These are phyloP conservation scores for Blumeria hordei DNA, from an alignment of 2,329 filamentous ascomycete species.

Conservation along the genomic window DNA sequence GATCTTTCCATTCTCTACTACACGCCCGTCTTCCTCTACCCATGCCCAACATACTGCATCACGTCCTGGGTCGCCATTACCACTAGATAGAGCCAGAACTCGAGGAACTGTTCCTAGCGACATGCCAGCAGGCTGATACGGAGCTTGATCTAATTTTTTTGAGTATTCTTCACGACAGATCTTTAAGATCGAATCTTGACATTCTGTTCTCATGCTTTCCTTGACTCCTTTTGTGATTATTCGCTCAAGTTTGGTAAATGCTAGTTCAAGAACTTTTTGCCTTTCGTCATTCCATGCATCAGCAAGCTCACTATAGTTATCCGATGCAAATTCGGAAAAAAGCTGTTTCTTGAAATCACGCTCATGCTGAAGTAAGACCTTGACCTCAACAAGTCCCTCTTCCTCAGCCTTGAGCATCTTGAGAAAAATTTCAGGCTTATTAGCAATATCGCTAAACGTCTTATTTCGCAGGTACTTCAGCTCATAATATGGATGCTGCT, in stretches of 20 bases:
- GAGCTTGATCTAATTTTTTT: slow-evolving; percentile 78
- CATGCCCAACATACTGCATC: slow-evolving; percentile 81
- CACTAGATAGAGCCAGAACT: slow-evolving; percentile 69
- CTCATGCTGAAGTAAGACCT: slow-evolving; percentile 51
- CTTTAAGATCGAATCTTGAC: slow-evolving; percentile 77
- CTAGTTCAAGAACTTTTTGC: slow-evolving; percentile 59
- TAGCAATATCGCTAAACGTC: slow-evolving; percentile 56
- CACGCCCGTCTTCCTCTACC: slow-evolving; percentile 76
- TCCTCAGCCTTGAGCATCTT: slow-evolving; percentile 96
- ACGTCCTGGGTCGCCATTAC: slow-evolving; percentile 44
- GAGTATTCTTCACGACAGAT: slow-evolving; percentile 74
- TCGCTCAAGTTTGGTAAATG: slow-evolving; percentile 58
- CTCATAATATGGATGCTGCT: slow-evolving; percentile 89
- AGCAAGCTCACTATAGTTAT: slow-evolving; percentile 84
- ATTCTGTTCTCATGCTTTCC: slow-evolving; percentile 78
- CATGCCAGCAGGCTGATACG: slow-evolving; percentile 87
- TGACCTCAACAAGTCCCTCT: slow-evolving; percentile 74
- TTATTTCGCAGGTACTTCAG: slow-evolving; percentile 92
- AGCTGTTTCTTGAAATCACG: slow-evolving; percentile 54
- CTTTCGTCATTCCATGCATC: slow-evolving; percentile 87
- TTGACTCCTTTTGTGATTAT: slow-evolving; percentile 82
- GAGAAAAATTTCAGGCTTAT: slow-evolving; percentile 69
- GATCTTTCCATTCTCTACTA: slow-evolving; percentile 75
- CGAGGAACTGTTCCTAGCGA: slow-evolving; percentile 68
- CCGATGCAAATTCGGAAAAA: slow-evolving; percentile 67